Conservation (phyloP, 1,284 basidiomycete genomes). For the Cerrena zonata region DNA sequence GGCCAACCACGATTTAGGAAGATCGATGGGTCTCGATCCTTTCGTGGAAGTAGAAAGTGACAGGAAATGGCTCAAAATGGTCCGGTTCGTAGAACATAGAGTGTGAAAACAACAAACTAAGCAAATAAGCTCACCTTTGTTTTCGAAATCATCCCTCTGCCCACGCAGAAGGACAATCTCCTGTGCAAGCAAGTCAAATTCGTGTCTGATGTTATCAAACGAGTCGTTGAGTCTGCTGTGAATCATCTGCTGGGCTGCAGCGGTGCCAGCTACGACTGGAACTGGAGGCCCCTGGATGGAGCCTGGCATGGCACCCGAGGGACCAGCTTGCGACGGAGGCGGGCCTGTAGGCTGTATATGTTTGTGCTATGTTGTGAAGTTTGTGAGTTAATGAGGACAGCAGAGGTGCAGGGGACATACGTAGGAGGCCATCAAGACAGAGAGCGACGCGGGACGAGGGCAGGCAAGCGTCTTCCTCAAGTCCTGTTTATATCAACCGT, state of each 20-base stretch:
- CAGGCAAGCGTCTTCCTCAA: background rate
- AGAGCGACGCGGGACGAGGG: no score
- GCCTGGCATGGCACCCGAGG: no score
- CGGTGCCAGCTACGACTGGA: slow-evolving; percentile 18
- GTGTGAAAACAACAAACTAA: no score
- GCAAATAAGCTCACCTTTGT: slow-evolving; percentile 57
- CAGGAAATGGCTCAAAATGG: no score
- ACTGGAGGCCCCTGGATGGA: slow-evolving; percentile 38
- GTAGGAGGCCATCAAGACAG: slow-evolving; percentile 26
- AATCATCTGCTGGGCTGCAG: slow-evolving; percentile 19
- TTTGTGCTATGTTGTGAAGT: slow-evolving; percentile 48
- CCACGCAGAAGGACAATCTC: slow-evolving; percentile 67
- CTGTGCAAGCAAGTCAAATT: slow-evolving; percentile 75
- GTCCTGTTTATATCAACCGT: slow-evolving; percentile 11
- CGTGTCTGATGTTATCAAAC: slow-evolving; percentile 78
- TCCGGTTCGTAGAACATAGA: no score
- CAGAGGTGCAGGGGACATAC: slow-evolving; percentile 19
- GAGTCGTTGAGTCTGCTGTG: slow-evolving; percentile 65
- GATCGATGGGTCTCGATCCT: no score
- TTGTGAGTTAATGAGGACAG: slow-evolving; percentile 1
- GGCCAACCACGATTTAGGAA: no score
- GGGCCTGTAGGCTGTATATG: slow-evolving; percentile 53
- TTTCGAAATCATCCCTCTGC: slow-evolving; percentile 87
- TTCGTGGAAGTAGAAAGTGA: no score
- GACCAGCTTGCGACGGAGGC: slow-evolving; percentile 19